Conservation (phyloP, 176 grass and related monocot species). For the Oryza australiensis region DNA sequence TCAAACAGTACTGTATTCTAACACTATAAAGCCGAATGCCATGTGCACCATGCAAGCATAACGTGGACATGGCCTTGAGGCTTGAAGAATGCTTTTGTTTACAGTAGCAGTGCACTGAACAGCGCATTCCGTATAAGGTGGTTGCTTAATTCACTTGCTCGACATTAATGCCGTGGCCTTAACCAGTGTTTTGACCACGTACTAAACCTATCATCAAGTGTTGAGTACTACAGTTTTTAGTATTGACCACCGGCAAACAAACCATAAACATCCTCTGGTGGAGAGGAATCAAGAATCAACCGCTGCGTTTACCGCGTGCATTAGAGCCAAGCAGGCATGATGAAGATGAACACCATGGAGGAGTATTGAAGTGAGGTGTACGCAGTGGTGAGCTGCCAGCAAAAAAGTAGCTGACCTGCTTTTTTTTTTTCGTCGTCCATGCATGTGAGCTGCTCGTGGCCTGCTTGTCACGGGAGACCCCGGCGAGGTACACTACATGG, state of each 20-base stretch:
- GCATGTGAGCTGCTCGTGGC: slow-evolving; percentile 26
- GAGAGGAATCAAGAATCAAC: too few species aligned
- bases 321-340: neutral
- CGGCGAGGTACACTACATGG: neutral
- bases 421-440: neutral
- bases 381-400: neutral
- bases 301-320: neutral
- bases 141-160: neutral
- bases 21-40: neutral
- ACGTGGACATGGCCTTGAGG: neutral
- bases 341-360: too few species aligned
- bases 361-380: too few species aligned
- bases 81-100: neutral
- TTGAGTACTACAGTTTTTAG: neutral
- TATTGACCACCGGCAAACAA: too few species aligned
- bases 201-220: neutral
- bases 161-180: neutral
- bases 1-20: neutral
- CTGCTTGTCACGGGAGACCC: slow-evolving; percentile 13
- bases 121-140: neutral
- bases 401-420: neutral
- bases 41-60: neutral
- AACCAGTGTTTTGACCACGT: neutral
- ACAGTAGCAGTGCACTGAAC: neutral
- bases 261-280: too few species aligned